phyloP scores from a whole-genome alignment of 257 asterid species.

The Solanum piurae region DNA sequence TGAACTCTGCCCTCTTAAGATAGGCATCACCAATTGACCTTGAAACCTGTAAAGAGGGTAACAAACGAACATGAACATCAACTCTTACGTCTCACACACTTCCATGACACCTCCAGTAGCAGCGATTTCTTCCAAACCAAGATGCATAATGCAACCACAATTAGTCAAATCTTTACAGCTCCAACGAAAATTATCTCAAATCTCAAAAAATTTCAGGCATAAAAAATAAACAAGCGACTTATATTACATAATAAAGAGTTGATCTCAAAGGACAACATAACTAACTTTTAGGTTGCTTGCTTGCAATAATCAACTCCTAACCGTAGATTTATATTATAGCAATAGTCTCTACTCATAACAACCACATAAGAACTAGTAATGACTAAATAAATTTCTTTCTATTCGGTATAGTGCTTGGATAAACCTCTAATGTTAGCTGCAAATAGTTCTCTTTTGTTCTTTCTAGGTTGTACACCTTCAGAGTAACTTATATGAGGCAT shows the following conservation, averaged over 20 bases:
- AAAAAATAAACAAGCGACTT: too few relatives aligned
- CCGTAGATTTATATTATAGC: not conserved
- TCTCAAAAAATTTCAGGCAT: not conserved
- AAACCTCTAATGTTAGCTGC: not conserved
- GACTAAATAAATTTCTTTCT: not conserved
- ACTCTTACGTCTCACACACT: not conserved
- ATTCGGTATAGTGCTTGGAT: not conserved
- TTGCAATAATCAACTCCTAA: not conserved
- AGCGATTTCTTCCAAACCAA: not conserved
- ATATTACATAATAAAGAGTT: not conserved
- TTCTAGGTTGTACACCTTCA: not conserved
- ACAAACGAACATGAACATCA: not conserved
- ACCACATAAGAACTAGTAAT: not conserved
- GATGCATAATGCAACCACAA: not conserved
- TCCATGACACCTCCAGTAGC: not conserved
- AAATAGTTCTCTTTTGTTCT: not conserved
- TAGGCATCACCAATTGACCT: constrained; percentile 95
- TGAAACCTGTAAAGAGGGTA: constrained; percentile 43
- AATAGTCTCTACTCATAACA: not conserved
- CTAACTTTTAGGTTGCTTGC: not conserved
- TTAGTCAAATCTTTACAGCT: not conserved
- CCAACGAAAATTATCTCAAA: not conserved
- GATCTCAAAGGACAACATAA: not conserved
- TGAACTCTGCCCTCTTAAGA: constrained; percentile 79
- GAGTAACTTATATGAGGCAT: not conserved